Evolutionary conservation across 768 basidiomycete genomes (phyloP).

Genomic region (Suillus spraguei): DNA sequence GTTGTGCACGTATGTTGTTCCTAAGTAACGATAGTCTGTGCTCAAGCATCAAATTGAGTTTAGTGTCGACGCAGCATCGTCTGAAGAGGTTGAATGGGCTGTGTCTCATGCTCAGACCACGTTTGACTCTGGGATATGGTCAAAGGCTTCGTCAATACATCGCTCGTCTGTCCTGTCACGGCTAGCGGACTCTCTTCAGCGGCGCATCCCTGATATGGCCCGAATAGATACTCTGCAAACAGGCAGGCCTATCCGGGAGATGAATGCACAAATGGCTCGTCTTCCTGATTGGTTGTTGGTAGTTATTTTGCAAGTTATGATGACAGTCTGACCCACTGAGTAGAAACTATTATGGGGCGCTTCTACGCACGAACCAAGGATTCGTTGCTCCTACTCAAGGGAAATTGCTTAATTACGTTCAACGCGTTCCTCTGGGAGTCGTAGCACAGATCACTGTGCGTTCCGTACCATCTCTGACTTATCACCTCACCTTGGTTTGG

Average conservation of each 20-base stretch:
- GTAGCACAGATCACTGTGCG: slow-evolving; percentile 83
- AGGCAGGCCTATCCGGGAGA: slow-evolving; percentile 80
- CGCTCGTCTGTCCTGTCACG: slow-evolving; percentile 68
- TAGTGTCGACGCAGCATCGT: slow-evolving; percentile 59
- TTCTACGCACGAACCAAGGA: slow-evolving; percentile 68
- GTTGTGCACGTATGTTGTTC: slow-evolving; percentile 46
- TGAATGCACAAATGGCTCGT: slow-evolving; percentile 75
- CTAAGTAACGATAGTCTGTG: neutral
- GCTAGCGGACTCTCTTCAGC: slow-evolving; percentile 64
- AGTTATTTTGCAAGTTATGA: neutral
- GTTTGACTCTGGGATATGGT: slow-evolving; percentile 76
- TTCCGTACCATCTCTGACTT: neutral
- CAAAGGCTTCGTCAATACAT: slow-evolving; percentile 53
- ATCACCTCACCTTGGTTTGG: slow-evolving; percentile 4
- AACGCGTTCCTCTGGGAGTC: slow-evolving; percentile 82
- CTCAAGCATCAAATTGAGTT: slow-evolving; percentile 10
- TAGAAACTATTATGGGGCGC: slow-evolving; percentile 78
- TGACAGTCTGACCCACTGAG: slow-evolving; percentile 12
- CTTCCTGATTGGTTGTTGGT: slow-evolving; percentile 88
- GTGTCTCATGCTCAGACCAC: slow-evolving; percentile 57
- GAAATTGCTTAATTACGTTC: slow-evolving; percentile 75
- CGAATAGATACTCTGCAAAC: slow-evolving; percentile 74
- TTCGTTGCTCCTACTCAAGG: slow-evolving; percentile 82
- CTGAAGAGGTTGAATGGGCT: slow-evolving; percentile 50
- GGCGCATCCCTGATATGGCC: slow-evolving; percentile 59